phyloP scores from a whole-genome alignment of 83 land plant genomes.

The Larix sibirica region DNA sequence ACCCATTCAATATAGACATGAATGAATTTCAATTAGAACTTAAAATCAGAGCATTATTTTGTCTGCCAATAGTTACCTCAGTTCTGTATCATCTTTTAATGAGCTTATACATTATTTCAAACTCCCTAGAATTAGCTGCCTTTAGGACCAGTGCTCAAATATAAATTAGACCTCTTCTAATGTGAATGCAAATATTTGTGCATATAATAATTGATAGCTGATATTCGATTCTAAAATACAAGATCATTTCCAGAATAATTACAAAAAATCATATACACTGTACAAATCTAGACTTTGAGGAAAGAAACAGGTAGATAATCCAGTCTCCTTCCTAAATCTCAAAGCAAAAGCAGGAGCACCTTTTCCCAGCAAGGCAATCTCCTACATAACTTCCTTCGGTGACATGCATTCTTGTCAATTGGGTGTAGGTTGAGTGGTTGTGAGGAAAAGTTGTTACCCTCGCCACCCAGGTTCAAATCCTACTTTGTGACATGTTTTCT shows the following conservation, averaged over 20 bases:
- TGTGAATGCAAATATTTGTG: background rate
- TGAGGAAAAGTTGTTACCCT: no score
- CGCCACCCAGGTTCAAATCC: no score
- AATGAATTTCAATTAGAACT: background rate
- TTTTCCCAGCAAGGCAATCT: no score
- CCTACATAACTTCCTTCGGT: no score
- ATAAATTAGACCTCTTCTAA: background rate
- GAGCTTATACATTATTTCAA: no score
- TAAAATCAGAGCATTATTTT: no score
- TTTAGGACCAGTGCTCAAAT: background rate
- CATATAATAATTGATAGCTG: background rate
- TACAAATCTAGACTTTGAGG: background rate
- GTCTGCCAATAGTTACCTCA: no score
- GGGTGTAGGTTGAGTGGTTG: no score
- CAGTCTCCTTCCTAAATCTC: background rate
- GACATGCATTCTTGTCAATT: no score
- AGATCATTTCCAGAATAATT: background rate
- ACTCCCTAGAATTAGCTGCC: no score
- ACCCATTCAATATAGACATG: background rate
- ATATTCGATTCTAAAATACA: background rate
- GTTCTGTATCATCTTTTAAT: no score
- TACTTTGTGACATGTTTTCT: no score
- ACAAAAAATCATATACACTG: background rate
- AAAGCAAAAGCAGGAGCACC: background rate
- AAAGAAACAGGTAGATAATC: background rate